These are phyloP conservation scores for Xylaria sp. DNA, from an alignment of 2,329 filamentous ascomycete genomes.

Conservation along the genomic window DNA sequence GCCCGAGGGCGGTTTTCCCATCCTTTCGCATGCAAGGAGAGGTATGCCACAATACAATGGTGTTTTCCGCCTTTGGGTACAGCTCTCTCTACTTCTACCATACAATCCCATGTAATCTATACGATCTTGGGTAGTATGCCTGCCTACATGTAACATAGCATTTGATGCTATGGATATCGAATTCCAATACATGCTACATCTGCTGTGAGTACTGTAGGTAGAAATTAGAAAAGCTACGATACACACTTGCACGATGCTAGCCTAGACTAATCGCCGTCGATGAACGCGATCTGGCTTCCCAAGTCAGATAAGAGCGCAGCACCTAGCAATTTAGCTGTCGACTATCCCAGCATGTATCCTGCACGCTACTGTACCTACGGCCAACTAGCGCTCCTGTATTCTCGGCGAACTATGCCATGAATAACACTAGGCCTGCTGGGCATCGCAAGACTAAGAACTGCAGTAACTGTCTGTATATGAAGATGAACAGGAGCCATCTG, in stretches of 20 bases:
- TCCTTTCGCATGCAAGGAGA: slow-evolving; percentile 6
- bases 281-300: background rate
- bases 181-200: too few relatives aligned
- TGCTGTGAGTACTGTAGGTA: too few relatives aligned
- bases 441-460: too few relatives aligned
- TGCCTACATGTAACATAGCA: background rate
- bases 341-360: background rate
- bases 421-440: background rate
- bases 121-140: too few relatives aligned
- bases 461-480: too few relatives aligned
- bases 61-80: too few relatives aligned
- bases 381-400: background rate
- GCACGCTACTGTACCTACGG: background rate
- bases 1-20: background rate
- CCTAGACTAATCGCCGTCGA: background rate
- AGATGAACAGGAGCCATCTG: too few relatives aligned
- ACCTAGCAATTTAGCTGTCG: background rate
- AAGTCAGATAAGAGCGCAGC: background rate
- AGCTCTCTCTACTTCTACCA: too few relatives aligned
- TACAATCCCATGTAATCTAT: too few relatives aligned
- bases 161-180: too few relatives aligned
- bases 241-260: background rate
- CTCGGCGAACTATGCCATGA: background rate
- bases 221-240: too few relatives aligned
- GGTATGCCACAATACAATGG: too few relatives aligned